A percentile compares a stretch with the other conserved stretches of the same genome.
Conservation (phyloP, 1,284 basidiomycete genomes). For the Cryptococcus deneoformans region DNA sequence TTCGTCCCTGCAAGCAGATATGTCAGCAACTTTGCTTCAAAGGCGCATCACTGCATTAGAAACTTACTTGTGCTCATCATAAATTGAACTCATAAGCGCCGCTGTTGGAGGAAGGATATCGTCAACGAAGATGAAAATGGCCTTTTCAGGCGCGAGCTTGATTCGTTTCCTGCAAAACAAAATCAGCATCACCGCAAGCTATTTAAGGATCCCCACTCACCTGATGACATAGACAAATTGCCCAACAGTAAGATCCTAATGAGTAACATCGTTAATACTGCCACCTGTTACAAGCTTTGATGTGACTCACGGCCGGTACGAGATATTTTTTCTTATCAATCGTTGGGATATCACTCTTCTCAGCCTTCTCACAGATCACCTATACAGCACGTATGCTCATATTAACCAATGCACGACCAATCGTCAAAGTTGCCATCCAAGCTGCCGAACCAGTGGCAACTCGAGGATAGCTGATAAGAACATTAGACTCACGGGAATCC, state of each 20-base stretch:
- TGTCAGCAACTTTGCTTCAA: constrained; percentile 5
- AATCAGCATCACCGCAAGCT: neutral
- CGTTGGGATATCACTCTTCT: constrained; percentile 96
- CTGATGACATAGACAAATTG: constrained; percentile 99
- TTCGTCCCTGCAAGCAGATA: constrained; percentile 66
- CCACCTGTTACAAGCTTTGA: neutral
- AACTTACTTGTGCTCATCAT: constrained; percentile 97
- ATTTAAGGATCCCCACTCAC: constrained; percentile 13
- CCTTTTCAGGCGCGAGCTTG: constrained; percentile 99
- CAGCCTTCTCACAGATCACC: constrained; percentile 99
- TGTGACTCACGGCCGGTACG: constrained; percentile 75
- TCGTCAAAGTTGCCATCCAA: too few species aligned
- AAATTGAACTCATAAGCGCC: constrained; percentile 97
- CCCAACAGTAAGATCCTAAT: constrained; percentile 91
- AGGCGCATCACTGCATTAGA: too few species aligned
- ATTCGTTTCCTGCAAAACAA: constrained; percentile 74
- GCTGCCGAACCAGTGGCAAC: too few species aligned
- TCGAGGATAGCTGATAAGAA: neutral
- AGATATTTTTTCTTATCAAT: constrained; percentile 99
- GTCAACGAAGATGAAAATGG: constrained; percentile 99
- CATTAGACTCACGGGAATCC: constrained; percentile 79
- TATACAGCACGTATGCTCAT: constrained; percentile 39
- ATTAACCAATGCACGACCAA: neutral
- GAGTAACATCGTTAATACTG: constrained; percentile 7
- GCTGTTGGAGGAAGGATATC: constrained; percentile 98